Base-by-base conservation (phyloP, 2,329 filamentous ascomycete genomes). In the Lachnellula subtilissima region DNA sequence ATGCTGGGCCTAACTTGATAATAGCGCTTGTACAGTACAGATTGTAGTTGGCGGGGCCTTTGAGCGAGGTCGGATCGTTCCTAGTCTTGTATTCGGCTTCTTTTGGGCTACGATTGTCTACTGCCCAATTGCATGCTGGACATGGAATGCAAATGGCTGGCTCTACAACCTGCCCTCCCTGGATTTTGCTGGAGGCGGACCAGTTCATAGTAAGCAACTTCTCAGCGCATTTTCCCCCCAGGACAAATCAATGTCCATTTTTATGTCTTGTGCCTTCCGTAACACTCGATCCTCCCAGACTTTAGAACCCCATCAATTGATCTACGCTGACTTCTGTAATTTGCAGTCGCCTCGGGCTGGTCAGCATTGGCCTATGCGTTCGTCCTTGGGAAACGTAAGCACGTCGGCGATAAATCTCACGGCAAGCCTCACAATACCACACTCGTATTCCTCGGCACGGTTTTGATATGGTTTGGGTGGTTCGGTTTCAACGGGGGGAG, bases 121-220 rank as follows among this genome's bases (percentile, higher is more conserved):
- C 69, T 86, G 77, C 61, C 78, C 79, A 0, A 78, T 86, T 37
- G 83, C 83, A 0, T 84, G 79, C 71, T 86, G 83, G 83, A 84
- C 82, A 4, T 87, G 84, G 84, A 87, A 87, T 64, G 65, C 77
- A n/a, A 80, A 78, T 52, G 84, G 84, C 11, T 87, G 84, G 84
- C 72, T 87, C 0, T 85, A 75, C 69, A 80, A 84, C 22, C 76
- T 86, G 2, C 65, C 85, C 22, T 61, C 64, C 43, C 61, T 68
- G 5, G 66, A 68, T 48, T 68, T 67, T 23, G 65, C 66, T n/a
- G 66, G 66, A 42, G 66, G 66, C 53, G 83, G 84, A 1, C 84
- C 83, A 3, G 84, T 87, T 2, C 83, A 87, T 64, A 83, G 28
- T 32, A 32, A 32, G 28, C 9, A 32, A 9, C 9, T 12, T 12